Percentiles rank a stretch among this genome's conserved stretches.
phyloP scores from a whole-genome alignment of 2,329 filamentous ascomycete genomes.

The Paecilomyces sp. region DNA sequence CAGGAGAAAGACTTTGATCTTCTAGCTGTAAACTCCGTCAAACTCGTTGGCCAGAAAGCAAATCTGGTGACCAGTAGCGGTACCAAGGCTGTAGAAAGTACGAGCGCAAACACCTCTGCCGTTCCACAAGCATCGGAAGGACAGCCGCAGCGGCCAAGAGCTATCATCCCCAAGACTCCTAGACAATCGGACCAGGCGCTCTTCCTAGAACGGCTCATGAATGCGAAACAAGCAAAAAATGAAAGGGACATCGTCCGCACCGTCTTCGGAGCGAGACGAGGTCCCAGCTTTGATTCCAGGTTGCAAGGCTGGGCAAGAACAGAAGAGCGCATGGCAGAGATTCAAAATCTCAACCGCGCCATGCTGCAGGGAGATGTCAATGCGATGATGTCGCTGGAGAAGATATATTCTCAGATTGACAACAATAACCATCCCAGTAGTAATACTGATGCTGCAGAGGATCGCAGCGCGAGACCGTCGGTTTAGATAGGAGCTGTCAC shows the following conservation, averaged over 20 bases:
- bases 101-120: neutral
- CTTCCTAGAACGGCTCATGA: conserved; percentile 61
- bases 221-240: conserved; percentile 56
- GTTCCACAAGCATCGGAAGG: neutral
- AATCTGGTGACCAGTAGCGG: conserved; percentile 45
- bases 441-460: neutral
- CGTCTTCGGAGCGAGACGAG: conserved; percentile 42
- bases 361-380: conserved; percentile 29
- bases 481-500: neutral
- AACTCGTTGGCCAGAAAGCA: conserved; percentile 62
- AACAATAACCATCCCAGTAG: neutral
- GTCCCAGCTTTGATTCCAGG: conserved; percentile 22
- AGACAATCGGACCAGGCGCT: conserved; percentile 36
- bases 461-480: neutral
- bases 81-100: neutral
- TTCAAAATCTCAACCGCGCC: conserved; percentile 28
- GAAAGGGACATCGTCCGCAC: conserved; percentile 60
- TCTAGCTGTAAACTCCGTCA: conserved; percentile 61
- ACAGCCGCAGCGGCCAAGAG: conserved; percentile 4
- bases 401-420: conserved; percentile 25
- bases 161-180: conserved; percentile 17
- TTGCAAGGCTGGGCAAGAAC: conserved; percentile 31
- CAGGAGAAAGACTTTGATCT: conserved; percentile 54
- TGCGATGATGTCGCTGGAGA: conserved; percentile 28
- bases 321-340: conserved; percentile 27